These are phyloP conservation scores for Rhodamnia rubescens DNA, from an alignment of 345 rosid genomes.

Conservation along the genomic window DNA sequence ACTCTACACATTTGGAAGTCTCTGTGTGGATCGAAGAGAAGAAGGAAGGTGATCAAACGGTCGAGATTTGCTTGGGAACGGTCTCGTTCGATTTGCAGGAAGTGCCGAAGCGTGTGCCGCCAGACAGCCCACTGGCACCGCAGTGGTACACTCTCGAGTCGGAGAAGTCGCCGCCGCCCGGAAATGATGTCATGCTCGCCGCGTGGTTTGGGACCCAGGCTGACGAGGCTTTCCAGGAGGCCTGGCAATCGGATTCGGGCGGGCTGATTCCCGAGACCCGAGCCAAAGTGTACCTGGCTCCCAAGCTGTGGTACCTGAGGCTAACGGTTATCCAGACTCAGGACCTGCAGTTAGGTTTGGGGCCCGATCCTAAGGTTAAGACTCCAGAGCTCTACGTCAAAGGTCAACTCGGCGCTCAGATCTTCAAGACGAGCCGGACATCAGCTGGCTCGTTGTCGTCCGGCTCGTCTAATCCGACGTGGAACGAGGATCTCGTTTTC, in stretches of 20 bases:
- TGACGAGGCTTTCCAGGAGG: constrained; percentile 90
- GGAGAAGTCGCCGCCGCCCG: constrained; percentile 40
- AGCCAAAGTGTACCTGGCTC: constrained; percentile 81
- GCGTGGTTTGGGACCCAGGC: constrained; percentile 92
- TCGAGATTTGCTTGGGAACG: constrained; percentile 61
- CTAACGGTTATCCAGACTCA: constrained; percentile 97
- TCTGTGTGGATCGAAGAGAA: constrained; percentile 73
- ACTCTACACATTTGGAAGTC: constrained; percentile 61
- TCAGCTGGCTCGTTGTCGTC: constrained; percentile 35
- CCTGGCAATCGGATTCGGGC: constrained; percentile 98
- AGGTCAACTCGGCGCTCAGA: constrained; percentile 75
- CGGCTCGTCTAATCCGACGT: constrained; percentile 56
- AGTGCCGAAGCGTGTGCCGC: constrained; percentile 78
- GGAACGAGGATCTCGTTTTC: constrained; percentile 90
- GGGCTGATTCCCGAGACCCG: constrained; percentile 83
- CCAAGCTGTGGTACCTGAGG: constrained; percentile 92
- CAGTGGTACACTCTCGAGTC: constrained; percentile 87
- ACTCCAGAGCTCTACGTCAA: constrained; percentile 60
- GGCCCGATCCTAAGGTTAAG: constrained; percentile 52
- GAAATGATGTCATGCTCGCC: constrained; percentile 90
- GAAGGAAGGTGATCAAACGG: constrained; percentile 35
- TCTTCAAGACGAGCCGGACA: constrained; percentile 73
- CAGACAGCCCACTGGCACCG: constrained; percentile 89
- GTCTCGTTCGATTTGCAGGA: constrained; percentile 88
- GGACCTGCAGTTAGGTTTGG: constrained; percentile 68